Evolutionary conservation across 1,139 yeast genomes (phyloP).

Genomic region (Debaryomycetaceae sp.): DNA sequence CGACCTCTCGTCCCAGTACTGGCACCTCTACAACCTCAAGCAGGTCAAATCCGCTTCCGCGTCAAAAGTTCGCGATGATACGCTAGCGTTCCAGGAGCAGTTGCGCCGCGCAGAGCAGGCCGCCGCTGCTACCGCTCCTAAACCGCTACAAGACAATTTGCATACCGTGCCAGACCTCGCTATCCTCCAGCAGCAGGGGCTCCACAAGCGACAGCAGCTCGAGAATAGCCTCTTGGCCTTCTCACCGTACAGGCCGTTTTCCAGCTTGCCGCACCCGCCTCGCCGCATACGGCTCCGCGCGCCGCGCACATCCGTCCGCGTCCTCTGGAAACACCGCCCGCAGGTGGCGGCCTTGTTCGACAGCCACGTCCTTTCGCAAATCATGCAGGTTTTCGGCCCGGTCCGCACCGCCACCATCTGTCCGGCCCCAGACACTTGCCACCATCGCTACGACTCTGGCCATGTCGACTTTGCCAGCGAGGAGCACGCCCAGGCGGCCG

Average conservation of each 20-base stretch:
- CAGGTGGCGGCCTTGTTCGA: conserved; percentile 22
- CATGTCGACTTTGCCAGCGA: conserved; percentile 17
- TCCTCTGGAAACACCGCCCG: conserved; percentile 36
- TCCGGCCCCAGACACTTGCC: conserved; percentile 4
- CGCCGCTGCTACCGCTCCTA: conserved; percentile 2
- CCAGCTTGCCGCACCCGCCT: conserved; percentile 5
- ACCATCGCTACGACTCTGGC: conserved; percentile 29
- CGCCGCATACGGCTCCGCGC: conserved; percentile 1
- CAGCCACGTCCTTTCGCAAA: conserved; percentile 18
- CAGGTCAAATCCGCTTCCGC: conserved; percentile 6
- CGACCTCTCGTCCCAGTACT: conserved; percentile 22
- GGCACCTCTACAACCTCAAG: conserved; percentile 14
- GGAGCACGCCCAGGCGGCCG: conserved; percentile 22
- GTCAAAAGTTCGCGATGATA: conserved; percentile 14
- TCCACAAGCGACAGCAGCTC: conserved; percentile 6
- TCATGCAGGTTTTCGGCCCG: conserved; percentile 40
- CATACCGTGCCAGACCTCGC: conserved; percentile 21
- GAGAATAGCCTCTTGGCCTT: neutral
- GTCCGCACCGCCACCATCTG: conserved; percentile 11
- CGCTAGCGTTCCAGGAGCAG: conserved; percentile 23
- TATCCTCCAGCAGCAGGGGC: conserved; percentile 20
- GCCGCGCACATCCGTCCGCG: conserved; percentile 1
- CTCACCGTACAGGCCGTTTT: neutral
- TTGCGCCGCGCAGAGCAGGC: conserved; percentile 18
- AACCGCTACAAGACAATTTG: conserved; percentile 4